Evolutionary conservation across 192 early-diverging fungal species (phyloP).

Genomic region (Mycoemilia scoparia): DNA sequence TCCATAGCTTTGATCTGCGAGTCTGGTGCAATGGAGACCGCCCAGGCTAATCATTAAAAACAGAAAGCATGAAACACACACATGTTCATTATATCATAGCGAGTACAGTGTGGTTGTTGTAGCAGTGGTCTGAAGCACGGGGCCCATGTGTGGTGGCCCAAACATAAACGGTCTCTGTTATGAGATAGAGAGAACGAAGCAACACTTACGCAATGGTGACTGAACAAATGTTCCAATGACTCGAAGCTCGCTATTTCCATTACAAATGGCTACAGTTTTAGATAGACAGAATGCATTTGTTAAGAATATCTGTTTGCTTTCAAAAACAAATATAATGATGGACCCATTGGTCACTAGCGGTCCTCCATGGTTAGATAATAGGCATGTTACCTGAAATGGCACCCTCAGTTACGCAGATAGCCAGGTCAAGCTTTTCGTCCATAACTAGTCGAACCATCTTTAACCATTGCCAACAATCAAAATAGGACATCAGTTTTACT

Average conservation of each 20-base stretch:
- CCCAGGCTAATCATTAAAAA: constrained; percentile 34
- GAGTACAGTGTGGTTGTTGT: not conserved
- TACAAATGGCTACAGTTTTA: constrained; percentile 32
- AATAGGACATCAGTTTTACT: not conserved
- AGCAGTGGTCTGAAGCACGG: constrained; percentile 3
- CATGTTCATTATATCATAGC: not conserved
- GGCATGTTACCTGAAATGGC: too few relatives aligned
- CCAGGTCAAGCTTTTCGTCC: constrained; percentile 52
- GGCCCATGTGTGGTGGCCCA: constrained; percentile 5
- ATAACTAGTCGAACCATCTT: constrained; percentile 52
- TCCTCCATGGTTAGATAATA: too few relatives aligned
- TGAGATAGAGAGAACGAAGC: constrained; percentile 12
- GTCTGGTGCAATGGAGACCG: constrained; percentile 37
- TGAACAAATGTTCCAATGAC: constrained; percentile 68
- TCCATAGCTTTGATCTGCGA: constrained; percentile 22
- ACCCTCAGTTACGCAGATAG: constrained; percentile 80
- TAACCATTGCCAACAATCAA: constrained; percentile 1
- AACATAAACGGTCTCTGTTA: constrained; percentile 6
- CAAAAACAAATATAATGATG: too few relatives aligned
- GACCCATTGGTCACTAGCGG: constrained; percentile 17
- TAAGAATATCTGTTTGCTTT: too few relatives aligned
- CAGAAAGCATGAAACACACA: not conserved
- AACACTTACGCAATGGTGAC: constrained; percentile 46
- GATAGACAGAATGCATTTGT: constrained; percentile 7
- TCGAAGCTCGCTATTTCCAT: constrained; percentile 29